Conservation (phyloP, 257 asterid species). For the Solanum paucissectum region DNA sequence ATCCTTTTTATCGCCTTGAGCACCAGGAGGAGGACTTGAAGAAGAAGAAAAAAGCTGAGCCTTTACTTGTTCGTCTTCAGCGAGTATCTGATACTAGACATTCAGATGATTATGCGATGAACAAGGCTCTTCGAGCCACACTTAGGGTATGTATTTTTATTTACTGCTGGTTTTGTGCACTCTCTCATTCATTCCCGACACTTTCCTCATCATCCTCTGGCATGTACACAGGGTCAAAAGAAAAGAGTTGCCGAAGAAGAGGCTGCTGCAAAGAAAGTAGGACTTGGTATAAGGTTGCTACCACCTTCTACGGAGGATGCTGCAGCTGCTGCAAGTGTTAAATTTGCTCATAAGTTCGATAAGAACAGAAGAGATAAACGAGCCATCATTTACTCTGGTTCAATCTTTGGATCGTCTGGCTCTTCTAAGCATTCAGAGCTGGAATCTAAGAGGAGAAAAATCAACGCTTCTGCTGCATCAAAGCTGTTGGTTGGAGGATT, state of each 20-base stretch:
- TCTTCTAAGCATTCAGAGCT: slow-evolving; percentile 47
- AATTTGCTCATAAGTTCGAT: slow-evolving; percentile 57
- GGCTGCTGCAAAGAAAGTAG: slow-evolving; percentile 51
- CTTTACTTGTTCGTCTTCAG: slow-evolving; percentile 79
- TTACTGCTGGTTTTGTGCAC: background rate
- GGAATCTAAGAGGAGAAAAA: slow-evolving; percentile 69
- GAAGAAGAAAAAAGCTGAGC: slow-evolving; percentile 94
- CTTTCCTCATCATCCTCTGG: background rate
- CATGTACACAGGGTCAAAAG: slow-evolving; percentile 37
- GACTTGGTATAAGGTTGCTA: slow-evolving; percentile 71
- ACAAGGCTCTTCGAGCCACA: slow-evolving; percentile 61
- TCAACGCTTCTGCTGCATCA: slow-evolving; percentile 58
- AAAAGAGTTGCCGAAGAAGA: slow-evolving; percentile 92
- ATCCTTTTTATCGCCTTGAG: slow-evolving; percentile 88
- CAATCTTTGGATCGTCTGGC: slow-evolving; percentile 65
- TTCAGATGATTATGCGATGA: slow-evolving; percentile 73
- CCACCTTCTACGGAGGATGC: slow-evolving; percentile 69
- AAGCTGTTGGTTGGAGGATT: slow-evolving; percentile 59
- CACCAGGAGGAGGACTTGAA: slow-evolving; percentile 88
- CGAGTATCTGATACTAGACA: slow-evolving; percentile 76
- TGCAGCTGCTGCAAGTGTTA: slow-evolving; percentile 47
- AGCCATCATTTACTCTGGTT: slow-evolving; percentile 54
- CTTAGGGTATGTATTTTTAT: slow-evolving; percentile 40
- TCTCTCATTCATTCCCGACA: background rate
- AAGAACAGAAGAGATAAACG: slow-evolving; percentile 67